Conservation (phyloP, 306 rosid genomes). For the Vigna angularis region DNA sequence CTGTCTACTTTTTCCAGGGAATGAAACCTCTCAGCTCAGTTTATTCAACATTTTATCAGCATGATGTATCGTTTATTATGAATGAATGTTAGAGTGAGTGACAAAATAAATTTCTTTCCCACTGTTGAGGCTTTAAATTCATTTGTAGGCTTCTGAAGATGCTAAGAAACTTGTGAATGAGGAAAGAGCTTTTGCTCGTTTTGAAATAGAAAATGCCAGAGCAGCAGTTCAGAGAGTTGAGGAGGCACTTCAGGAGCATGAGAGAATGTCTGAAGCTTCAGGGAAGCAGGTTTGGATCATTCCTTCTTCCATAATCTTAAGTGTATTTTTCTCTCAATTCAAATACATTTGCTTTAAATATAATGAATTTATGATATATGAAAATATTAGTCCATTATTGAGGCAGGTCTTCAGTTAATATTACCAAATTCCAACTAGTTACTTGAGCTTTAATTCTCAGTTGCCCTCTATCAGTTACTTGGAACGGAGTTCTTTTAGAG, state of each 20-base stretch:
- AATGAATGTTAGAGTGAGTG: not conserved
- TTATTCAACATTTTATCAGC: slow-evolving; percentile 3
- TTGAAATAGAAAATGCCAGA: slow-evolving; percentile 91
- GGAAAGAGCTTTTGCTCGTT: slow-evolving; percentile 96
- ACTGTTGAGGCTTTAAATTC: slow-evolving; percentile 38
- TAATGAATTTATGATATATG: slow-evolving; percentile 14
- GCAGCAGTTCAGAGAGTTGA: slow-evolving; percentile 95
- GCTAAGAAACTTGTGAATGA: slow-evolving; percentile 87
- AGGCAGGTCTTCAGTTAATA: slow-evolving; percentile 26
- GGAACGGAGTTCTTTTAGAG: slow-evolving; percentile 1
- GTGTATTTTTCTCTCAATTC: slow-evolving; percentile 9
- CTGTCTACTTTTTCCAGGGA: not conserved
- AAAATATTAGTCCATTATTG: slow-evolving; percentile 13
- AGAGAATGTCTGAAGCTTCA: slow-evolving; percentile 65
- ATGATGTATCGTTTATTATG: not conserved
- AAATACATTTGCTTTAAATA: slow-evolving; percentile 3
- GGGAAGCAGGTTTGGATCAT: slow-evolving; percentile 73
- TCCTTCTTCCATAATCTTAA: not conserved
- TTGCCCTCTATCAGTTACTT: not conserved
- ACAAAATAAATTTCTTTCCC: not conserved
- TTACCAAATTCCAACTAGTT: slow-evolving; percentile 10
- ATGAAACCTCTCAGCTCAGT: slow-evolving; percentile 8
- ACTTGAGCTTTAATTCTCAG: slow-evolving; percentile 11
- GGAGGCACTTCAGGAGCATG: slow-evolving; percentile 86
- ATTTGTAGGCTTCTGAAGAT: slow-evolving; percentile 88